phyloP scores from a whole-genome alignment of 140 eudicot species.

The Erigeron philadelphicus region DNA sequence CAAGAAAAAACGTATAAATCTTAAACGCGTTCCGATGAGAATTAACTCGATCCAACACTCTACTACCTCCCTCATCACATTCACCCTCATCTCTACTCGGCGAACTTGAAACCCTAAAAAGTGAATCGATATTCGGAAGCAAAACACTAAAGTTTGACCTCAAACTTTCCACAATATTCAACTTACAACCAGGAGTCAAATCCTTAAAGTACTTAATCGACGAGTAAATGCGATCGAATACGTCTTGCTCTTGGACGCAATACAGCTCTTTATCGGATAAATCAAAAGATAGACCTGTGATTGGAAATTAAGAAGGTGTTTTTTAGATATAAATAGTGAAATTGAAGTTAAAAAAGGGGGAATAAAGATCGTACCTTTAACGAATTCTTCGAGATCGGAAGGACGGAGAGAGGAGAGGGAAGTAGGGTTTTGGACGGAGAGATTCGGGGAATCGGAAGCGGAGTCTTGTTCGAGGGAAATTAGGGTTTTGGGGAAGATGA shows the following conservation, averaged over 20 bases:
- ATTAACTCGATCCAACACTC: slow-evolving; percentile 43
- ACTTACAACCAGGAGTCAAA: slow-evolving; percentile 51
- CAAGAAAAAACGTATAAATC: slow-evolving; percentile 70
- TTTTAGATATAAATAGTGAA: neutral
- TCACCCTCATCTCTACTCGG: slow-evolving; percentile 28
- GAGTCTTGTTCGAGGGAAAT: slow-evolving; percentile 41
- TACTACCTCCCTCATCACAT: slow-evolving; percentile 21
- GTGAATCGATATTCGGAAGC: slow-evolving; percentile 83
- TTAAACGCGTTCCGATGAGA: slow-evolving; percentile 87
- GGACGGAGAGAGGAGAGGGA: slow-evolving; percentile 51
- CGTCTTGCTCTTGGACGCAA: slow-evolving; percentile 80
- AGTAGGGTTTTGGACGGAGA: slow-evolving; percentile 50
- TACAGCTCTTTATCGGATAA: slow-evolving; percentile 79
- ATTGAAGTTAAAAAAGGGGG: neutral
- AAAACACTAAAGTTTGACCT: slow-evolving; percentile 86
- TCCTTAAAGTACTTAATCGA: slow-evolving; percentile 44
- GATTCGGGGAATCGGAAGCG: slow-evolving; percentile 31
- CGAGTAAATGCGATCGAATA: slow-evolving; percentile 78
- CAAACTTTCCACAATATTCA: slow-evolving; percentile 71
- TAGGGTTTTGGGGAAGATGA: slow-evolving; percentile 60
- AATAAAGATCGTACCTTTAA: slow-evolving; percentile 40
- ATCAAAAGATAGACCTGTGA: slow-evolving; percentile 67
- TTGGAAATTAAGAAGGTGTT: slow-evolving; percentile 4
- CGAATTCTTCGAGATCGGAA: slow-evolving; percentile 90
- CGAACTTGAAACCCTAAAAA: slow-evolving; percentile 41